Evolutionary conservation across 192 early-diverging fungal genomes (phyloP).

Genomic region (Entophlyctis helioformis): DNA sequence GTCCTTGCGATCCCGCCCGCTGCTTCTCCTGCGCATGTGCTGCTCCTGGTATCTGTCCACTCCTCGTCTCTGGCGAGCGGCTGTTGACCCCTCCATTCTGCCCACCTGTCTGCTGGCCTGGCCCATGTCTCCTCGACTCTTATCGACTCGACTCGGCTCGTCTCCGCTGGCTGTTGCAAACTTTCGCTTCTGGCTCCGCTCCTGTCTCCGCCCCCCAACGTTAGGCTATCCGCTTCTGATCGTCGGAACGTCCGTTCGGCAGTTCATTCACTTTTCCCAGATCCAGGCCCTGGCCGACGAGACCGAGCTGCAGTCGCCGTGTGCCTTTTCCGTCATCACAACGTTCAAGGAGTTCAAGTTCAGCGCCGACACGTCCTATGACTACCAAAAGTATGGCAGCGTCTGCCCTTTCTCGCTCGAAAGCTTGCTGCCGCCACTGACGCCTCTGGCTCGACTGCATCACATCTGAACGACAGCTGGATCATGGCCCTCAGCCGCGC

Average conservation of each 20-base stretch:
- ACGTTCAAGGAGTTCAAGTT: conserved; percentile 14
- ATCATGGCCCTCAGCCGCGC: no score
- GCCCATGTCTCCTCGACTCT: no score
- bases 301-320: conserved; percentile 9
- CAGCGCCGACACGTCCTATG: conserved; percentile 12
- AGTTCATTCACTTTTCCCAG: conserved; percentile 17
- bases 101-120: no score
- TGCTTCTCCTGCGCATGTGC: no score
- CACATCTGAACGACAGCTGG: no score
- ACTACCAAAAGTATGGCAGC: conserved; percentile 19
- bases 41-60: not conserved
- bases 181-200: no score
- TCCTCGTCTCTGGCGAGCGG: not conserved
- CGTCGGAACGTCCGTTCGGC: conserved; percentile 7
- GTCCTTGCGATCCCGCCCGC: not conserved
- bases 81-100: not conserved
- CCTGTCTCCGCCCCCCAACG: no score
- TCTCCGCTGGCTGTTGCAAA: no score
- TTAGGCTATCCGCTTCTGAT: conserved; percentile 18
- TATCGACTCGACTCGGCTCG: no score
- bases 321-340: conserved; percentile 12
- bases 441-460: no score
- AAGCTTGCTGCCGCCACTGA: no score
- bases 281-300: conserved; percentile 16
- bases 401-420: no score